Percentiles rank a stretch among this genome's conserved stretches.
Conservation (phyloP, 2,329 filamentous ascomycete genomes). For the Colletotrichum theobromicola region DNA sequence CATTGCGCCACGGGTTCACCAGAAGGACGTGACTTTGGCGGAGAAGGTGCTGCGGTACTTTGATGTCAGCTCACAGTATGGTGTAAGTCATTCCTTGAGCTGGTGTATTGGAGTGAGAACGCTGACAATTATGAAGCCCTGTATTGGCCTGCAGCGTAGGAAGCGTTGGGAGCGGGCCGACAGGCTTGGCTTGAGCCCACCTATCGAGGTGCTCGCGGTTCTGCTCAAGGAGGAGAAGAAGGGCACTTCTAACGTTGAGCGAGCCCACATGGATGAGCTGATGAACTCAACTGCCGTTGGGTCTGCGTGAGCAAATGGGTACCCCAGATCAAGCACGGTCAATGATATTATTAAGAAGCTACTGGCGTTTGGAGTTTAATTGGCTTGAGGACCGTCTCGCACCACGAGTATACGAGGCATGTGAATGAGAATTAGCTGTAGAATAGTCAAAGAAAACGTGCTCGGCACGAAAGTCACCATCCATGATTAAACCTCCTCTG, state of each 20-base stretch:
- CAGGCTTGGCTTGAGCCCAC: constrained; percentile 81
- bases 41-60: constrained; percentile 93
- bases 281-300: constrained; percentile 54
- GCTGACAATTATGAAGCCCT: constrained; percentile 64
- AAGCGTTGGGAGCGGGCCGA: constrained; percentile 91
- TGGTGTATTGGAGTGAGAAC: neutral
- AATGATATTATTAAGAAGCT: neutral
- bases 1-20: constrained; percentile 76
- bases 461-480: neutral
- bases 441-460: neutral
- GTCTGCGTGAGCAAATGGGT: constrained; percentile 17
- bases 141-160: constrained; percentile 80
- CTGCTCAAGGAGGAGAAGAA: constrained; percentile 73
- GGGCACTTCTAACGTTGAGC: constrained; percentile 59
- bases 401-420: neutral
- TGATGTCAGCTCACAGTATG: constrained; percentile 90
- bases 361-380: constrained; percentile 1
- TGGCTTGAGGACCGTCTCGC: neutral
- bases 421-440: neutral
- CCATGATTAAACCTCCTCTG: neutral
- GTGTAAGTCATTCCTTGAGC: constrained; percentile 67
- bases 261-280: constrained; percentile 76
- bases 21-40: constrained; percentile 70
- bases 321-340: neutral
- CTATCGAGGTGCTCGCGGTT: constrained; percentile 88